Evolutionary conservation across 495 filamentous ascomycete species (phyloP).

Genomic region (Friedmanniomyces endolithicus): DNA sequence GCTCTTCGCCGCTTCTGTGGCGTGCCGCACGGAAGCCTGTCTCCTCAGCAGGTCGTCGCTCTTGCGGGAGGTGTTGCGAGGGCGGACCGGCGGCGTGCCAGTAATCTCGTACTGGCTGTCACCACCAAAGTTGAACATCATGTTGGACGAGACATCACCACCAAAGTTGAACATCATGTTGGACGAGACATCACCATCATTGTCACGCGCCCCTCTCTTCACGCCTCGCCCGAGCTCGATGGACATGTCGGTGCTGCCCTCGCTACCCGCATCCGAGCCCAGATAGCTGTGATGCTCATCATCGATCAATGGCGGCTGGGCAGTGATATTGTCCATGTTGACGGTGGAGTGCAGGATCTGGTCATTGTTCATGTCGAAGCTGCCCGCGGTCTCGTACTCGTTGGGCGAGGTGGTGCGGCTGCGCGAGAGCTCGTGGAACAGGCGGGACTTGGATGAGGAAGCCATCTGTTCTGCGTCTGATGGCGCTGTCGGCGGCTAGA

Average conservation of each 20-base stretch:
- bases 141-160: slow-evolving; percentile 13
- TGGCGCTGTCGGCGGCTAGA: background rate
- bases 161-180: slow-evolving; percentile 13
- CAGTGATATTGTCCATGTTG: slow-evolving; percentile 5
- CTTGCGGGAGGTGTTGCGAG: slow-evolving; percentile 12
- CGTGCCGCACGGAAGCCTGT: slow-evolving; percentile 24
- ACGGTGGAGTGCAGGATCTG: slow-evolving; percentile 16
- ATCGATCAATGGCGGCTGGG: slow-evolving; percentile 2
- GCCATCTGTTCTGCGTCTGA: background rate
- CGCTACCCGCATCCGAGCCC: slow-evolving; percentile 8
- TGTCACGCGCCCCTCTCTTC: slow-evolving; percentile 18
- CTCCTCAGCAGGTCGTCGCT: slow-evolving; percentile 19
- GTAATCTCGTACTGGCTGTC: slow-evolving; percentile 30
- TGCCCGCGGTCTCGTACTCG: slow-evolving; percentile 6
- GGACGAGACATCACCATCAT: slow-evolving; percentile 10
- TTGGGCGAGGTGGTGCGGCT: slow-evolving; percentile 10
- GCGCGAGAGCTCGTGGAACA: slow-evolving; percentile 7
- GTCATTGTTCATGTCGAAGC: slow-evolving; percentile 12
- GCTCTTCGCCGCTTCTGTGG: slow-evolving; percentile 6
- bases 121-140: slow-evolving; percentile 13
- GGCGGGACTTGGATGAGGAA: slow-evolving; percentile 7
- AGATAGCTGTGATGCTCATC: background rate
- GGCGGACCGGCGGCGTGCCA: slow-evolving; percentile 20
- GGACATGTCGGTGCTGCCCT: slow-evolving; percentile 20
- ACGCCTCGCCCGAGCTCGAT: slow-evolving; percentile 29